A percentile compares a stretch with the other conserved stretches of the same genome.
These are phyloP conservation scores for Neurospora crassa DNA, from an alignment of 2,329 filamentous ascomycete species.

Conservation along the genomic window DNA sequence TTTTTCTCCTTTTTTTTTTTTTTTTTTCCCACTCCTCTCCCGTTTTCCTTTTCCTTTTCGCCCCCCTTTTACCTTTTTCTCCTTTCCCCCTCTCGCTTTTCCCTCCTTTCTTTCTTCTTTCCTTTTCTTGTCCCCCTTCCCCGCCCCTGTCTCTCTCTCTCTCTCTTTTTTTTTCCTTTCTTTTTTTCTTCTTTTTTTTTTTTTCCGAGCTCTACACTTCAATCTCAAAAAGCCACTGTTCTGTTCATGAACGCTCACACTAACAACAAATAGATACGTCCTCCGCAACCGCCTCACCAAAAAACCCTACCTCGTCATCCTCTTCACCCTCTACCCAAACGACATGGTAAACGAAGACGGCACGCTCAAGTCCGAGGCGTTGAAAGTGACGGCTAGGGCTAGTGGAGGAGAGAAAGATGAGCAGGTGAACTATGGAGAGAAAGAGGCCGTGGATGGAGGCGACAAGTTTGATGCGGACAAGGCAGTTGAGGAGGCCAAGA, in stretches of 20 bases:
- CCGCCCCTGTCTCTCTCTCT: too few relatives aligned
- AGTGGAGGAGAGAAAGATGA: conserved; percentile 11
- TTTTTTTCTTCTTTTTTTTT: not conserved
- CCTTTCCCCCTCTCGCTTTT: too few relatives aligned
- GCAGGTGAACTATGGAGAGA: conserved; percentile 10
- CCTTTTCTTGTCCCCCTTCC: not conserved
- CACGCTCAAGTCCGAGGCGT: conserved; percentile 36
- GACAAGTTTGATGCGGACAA: conserved; percentile 19
- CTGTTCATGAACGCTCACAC: too few relatives aligned
- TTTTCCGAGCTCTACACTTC: too few relatives aligned
- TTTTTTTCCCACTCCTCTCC: too few relatives aligned
- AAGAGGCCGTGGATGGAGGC: conserved; percentile 11
- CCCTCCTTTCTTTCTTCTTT: too few relatives aligned
- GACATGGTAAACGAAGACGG: conserved; percentile 55
- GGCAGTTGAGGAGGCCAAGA: conserved; percentile 29
- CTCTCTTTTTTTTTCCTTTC: too few relatives aligned
- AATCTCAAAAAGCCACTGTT: too few relatives aligned
- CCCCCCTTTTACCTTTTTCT: too few relatives aligned
- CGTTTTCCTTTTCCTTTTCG: too few relatives aligned
- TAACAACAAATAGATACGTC: conserved; percentile 53
- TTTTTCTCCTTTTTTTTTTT: not conserved
- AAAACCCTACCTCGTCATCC: conserved; percentile 68
- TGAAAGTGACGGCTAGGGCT: conserved; percentile 17
- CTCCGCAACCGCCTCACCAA: conserved; percentile 70
- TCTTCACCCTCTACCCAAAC: conserved; percentile 67